Evolutionary conservation across 805 yeast genomes (phyloP), one percentile per base, ranked within the genome.

Genomic region (Naumovozyma dairenensis): DNA sequence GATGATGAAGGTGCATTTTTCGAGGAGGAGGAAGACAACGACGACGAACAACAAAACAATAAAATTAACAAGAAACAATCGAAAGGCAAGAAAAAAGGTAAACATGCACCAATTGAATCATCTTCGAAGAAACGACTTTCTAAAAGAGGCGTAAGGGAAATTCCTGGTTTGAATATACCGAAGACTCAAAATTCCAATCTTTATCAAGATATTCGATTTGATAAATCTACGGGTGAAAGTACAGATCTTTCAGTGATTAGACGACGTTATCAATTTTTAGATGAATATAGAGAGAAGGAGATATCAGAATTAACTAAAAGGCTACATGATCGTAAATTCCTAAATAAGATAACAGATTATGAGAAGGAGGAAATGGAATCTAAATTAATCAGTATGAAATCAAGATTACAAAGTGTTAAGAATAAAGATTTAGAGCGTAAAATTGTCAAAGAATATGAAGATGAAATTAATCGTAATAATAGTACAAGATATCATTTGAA

Each of bases 91-190:
- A 43, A 27, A 28, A 47, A 37, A 38, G 68, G 67, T 45, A 89
- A 87, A 53, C 95, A 89, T 63, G 96, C 94, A 0, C 98, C 98
- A 9, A 62, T 75, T 2, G 96, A 83, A 51, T 50, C 72, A 17
- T 80, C 92, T 5, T 64, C 94, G 0, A 85, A 80, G 55, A 70
- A 62, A 43, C 80, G 77, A 13, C 93, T 80, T 1, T 63, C 84
- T 0, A 65, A 67, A 42, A n/a, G n/a, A n/a, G n/a, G n/a, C n/a
- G 65, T 84, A 24, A 68, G 97, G 43, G 75, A 77, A 28, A 77
- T 87, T 9, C 89, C 82, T 2, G 92, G 89, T 0, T 52, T 80
- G 29, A 66, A 64, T 31, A 49, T 57, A 16, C 60, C 62, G 16
- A 64, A 56, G 43, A 53, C 59, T 36, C 47, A 56, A 32, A 48